phyloP scores from a whole-genome alignment of 208 protist genomes.

The Leishmania arabica region DNA sequence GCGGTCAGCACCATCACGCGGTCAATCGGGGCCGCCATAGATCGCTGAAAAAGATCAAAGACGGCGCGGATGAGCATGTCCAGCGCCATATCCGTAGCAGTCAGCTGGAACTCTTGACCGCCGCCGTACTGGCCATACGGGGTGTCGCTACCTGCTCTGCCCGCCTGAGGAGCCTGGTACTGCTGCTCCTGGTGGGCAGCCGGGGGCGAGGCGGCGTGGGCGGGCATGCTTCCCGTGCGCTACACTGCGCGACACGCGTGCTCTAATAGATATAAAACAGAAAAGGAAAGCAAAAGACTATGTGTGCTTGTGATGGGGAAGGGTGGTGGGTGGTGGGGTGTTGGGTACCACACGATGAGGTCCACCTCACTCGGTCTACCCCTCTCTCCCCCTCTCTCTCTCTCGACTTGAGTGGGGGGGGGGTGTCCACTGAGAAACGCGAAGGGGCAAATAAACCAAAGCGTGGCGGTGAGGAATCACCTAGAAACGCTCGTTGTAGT shows the following conservation, averaged over 20 bases:
- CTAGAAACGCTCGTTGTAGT: not conserved
- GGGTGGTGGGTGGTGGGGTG: no score
- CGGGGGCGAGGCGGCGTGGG: constrained; percentile 12
- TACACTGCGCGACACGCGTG: not conserved
- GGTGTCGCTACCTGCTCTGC: constrained; percentile 11
- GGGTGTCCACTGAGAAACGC: not conserved
- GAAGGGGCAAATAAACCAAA: not conserved
- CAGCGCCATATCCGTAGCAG: constrained; percentile 33
- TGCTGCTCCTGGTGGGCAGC: constrained; percentile 6
- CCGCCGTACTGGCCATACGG: constrained; percentile 20
- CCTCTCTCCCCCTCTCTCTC: no score
- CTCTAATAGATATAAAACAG: not conserved
- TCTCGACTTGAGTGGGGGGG: not conserved
- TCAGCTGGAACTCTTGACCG: constrained; percentile 6
- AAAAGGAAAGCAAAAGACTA: not conserved
- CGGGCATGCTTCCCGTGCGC: constrained; percentile 7
- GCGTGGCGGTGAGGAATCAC: not conserved
- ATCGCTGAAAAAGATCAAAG: constrained; percentile 63
- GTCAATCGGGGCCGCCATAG: constrained; percentile 57
- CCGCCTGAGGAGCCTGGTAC: not conserved
- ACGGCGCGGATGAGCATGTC: constrained; percentile 50
- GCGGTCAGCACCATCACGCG: constrained; percentile 68
- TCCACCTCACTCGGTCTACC: not conserved
- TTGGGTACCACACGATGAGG: not conserved
- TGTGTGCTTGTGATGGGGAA: not conserved